Evolutionary conservation across 371 early-diverging fungal genomes (phyloP).

Genomic region (Capniomyces stellatus): DNA sequence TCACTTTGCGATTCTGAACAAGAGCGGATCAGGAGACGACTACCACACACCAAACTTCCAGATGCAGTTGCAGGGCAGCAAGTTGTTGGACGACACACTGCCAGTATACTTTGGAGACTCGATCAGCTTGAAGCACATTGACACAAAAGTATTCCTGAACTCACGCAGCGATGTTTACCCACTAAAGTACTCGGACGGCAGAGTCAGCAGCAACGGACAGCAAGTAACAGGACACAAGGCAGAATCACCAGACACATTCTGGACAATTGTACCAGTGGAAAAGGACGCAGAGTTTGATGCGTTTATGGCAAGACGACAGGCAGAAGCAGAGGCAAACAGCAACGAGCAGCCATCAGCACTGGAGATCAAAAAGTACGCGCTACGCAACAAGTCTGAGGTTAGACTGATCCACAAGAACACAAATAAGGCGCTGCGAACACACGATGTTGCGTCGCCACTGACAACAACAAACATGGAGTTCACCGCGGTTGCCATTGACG

Average conservation of each 20-base stretch:
- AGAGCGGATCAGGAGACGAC: conserved; percentile 74
- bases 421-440: conserved; percentile 57
- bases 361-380: too few relatives aligned
- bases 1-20: conserved; percentile 57
- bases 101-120: conserved; percentile 66
- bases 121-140: conserved; percentile 59
- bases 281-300: conserved; percentile 2
- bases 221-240: conserved; percentile 65
- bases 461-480: conserved; percentile 92
- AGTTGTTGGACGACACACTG: conserved; percentile 31
- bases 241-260: conserved; percentile 40
- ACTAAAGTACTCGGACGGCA: conserved; percentile 77
- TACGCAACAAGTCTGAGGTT: conserved; percentile 42
- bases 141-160: conserved; percentile 58
- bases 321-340: conserved; percentile 7
- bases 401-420: conserved; percentile 52
- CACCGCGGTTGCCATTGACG: conserved; percentile 54
- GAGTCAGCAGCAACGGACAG: conserved; percentile 79
- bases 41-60: conserved; percentile 84
- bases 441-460: conserved; percentile 94
- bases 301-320: background rate
- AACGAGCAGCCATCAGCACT: conserved; percentile 23
- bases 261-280: conserved; percentile 49
- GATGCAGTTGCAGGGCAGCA: conserved; percentile 55
- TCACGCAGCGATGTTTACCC: conserved; percentile 73